Percentiles rank a stretch among this genome's conserved stretches.
phyloP scores from a whole-genome alignment of 2,329 filamentous ascomycete genomes.

The Xylaria sp. region DNA sequence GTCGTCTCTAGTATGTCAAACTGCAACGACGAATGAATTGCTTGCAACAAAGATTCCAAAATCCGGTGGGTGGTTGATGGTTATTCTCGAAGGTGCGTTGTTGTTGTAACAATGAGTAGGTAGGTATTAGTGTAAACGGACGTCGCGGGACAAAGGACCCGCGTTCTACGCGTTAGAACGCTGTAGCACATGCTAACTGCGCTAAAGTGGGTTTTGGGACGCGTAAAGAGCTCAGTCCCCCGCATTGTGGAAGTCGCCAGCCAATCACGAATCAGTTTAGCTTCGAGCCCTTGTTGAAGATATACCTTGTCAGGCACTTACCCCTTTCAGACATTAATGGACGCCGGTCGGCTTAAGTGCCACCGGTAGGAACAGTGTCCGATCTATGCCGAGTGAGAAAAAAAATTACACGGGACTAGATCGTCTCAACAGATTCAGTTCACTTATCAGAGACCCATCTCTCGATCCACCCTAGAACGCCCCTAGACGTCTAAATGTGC shows the following conservation, averaged over 20 bases:
- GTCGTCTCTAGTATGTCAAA: constrained; percentile 29
- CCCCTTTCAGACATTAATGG: constrained; percentile 15
- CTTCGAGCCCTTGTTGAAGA: not conserved
- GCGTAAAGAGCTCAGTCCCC: constrained; percentile 43
- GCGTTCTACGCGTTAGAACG: constrained; percentile 41
- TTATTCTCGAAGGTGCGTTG: constrained; percentile 5
- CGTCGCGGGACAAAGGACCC: constrained; percentile 16
- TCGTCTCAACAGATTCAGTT: constrained; percentile 42
- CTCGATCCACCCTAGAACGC: constrained; percentile 19
- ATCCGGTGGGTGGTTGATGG: not conserved
- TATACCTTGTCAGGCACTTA: constrained; percentile 7
- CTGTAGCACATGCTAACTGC: constrained; percentile 26
- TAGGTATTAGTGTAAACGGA: not conserved
- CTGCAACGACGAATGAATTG: not conserved
- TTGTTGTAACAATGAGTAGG: not conserved
- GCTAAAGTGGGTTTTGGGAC: constrained; percentile 38
- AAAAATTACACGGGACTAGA: constrained; percentile 30
- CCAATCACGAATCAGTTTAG: constrained; percentile 6
- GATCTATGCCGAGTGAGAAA: constrained; percentile 33
- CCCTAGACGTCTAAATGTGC: constrained; percentile 14
- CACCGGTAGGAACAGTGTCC: constrained; percentile 1
- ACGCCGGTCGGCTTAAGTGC: not conserved
- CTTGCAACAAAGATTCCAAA: not conserved
- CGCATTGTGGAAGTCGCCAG: not conserved
- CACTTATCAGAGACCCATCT: constrained; percentile 22